Evolutionary conservation across 192 early-diverging fungal genomes (phyloP), one percentile per base, ranked within the genome.

Genomic region (Pilobolus umbonatus): DNA sequence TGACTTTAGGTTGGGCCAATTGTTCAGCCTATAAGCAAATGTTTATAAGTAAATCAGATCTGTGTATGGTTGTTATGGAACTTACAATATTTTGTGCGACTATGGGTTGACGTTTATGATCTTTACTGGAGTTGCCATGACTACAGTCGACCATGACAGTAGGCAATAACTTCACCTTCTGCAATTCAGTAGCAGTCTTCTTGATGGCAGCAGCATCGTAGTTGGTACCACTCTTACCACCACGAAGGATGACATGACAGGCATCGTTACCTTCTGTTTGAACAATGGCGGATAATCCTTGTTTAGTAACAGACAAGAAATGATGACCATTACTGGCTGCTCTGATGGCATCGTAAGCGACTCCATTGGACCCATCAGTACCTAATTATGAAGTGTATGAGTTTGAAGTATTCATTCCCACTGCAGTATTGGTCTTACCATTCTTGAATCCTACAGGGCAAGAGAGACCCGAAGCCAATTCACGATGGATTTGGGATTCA

Each of bases 231-330:
- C 78, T 76, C 38, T 71, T 80, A 5, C 89, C 88, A 54, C 96
- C 96, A 45, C 96, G 86, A 30, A 98, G 76, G 60, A 98, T 97
- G 9, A 97, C 85, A 64, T 98, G 96, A 73, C 95, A 95, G 39
- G 75, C 65, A 59, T 85, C 86, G 75, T 98, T 98, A 61, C 96
- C 95, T 64, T 86, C 74, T 1, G 93, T 92, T 55, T 85, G 80
- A 31, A 89, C 88, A 61, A 92, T 92, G 22, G 88, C 88, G 40
- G 82, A 84, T 31, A 88, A 76, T 9, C 90, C 90, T 59, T 88
- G 86, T 78, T 92, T 92, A 46, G 88, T 90, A 14, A 92, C 90
- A 9, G 87, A 89, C 47, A 91, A 72, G 79, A 91, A 91, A 59
- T 84, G 81, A 60, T 91, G 89, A 28, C 76, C 72, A 7, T 73